Evolutionary conservation across 148 eudicot genomes (phyloP).

Genomic region (Agrostemma githago): DNA sequence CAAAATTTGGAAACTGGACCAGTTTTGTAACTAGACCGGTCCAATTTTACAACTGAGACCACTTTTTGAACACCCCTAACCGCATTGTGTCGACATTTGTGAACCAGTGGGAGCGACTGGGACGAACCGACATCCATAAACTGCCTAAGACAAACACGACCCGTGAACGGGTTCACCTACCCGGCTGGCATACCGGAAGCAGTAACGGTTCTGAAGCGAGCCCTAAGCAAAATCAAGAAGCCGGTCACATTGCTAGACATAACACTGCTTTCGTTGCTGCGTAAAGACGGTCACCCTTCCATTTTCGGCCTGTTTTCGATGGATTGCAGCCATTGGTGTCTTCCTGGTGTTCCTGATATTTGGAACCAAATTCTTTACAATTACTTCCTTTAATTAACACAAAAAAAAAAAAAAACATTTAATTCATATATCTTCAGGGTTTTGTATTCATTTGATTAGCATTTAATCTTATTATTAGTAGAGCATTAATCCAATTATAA

Average conservation of each 20-base stretch:
- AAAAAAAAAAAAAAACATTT: no score
- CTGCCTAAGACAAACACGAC: conserved; percentile 55
- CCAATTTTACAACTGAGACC: no score
- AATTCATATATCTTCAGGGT: no score
- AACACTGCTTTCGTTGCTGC: conserved; percentile 52
- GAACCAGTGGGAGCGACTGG: conserved; percentile 74
- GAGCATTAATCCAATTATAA: no score
- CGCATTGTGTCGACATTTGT: not conserved
- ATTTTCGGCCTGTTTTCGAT: conserved; percentile 43
- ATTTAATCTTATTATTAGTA: no score
- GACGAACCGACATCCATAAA: conserved; percentile 47
- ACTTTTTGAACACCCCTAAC: no score
- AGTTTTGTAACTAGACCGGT: no score
- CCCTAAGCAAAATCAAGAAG: conserved; percentile 46
- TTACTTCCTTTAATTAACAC: conserved; percentile 31
- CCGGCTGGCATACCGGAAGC: conserved; percentile 54
- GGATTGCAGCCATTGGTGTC: conserved; percentile 98
- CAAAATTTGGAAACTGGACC: no score
- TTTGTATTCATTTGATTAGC: no score
- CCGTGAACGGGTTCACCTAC: conserved; percentile 49
- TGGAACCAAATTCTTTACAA: conserved; percentile 88
- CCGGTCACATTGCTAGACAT: conserved; percentile 70
- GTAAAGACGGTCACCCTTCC: conserved; percentile 86
- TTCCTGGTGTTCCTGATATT: conserved; percentile 88
- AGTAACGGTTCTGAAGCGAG: conserved; percentile 55